Evolutionary conservation across 768 basidiomycete species (phyloP).

Genomic region (Tylopilus sp.): DNA sequence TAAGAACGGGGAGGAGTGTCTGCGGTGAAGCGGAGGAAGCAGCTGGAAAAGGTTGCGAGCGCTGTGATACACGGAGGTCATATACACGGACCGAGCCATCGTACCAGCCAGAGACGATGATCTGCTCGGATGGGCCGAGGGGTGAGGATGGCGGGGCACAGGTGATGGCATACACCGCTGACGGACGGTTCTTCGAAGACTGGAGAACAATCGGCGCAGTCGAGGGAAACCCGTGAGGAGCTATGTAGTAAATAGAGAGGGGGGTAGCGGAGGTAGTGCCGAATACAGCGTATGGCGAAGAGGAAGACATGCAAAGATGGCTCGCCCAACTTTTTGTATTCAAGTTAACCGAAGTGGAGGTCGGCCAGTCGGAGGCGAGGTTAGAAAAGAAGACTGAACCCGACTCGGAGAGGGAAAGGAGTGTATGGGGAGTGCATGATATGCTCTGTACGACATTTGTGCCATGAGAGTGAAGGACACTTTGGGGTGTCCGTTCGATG

Average conservation of each 20-base stretch:
- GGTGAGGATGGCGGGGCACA: slow-evolving; percentile 58
- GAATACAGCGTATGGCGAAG: slow-evolving; percentile 62
- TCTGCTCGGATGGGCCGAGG: slow-evolving; percentile 68
- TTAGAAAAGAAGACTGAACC: slow-evolving; percentile 47
- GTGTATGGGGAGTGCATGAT: slow-evolving; percentile 39
- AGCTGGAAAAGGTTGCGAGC: slow-evolving; percentile 7
- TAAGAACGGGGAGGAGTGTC: slow-evolving; percentile 54
- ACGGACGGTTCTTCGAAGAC: slow-evolving; percentile 32
- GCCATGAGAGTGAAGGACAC: slow-evolving; percentile 33
- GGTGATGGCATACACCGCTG: slow-evolving; percentile 74
- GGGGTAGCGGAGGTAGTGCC: slow-evolving; percentile 59
- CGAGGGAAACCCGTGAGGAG: slow-evolving; percentile 42
- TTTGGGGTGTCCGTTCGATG: slow-evolving; percentile 20
- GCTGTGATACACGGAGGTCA: slow-evolving; percentile 57
- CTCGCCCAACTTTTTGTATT: slow-evolving; percentile 60
- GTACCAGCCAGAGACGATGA: slow-evolving; percentile 79
- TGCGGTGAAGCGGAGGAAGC: slow-evolving; percentile 20
- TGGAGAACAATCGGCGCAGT: slow-evolving; percentile 50
- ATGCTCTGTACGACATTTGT: slow-evolving; percentile 56
- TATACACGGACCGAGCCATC: slow-evolving; percentile 72
- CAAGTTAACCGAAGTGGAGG: slow-evolving; percentile 40
- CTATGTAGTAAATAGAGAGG: slow-evolving; percentile 54
- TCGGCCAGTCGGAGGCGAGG: slow-evolving; percentile 16
- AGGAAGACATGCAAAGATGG: slow-evolving; percentile 49
- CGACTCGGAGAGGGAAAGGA: slow-evolving; percentile 56